Percentiles rank a stretch among this genome's conserved stretches.
Conservation (phyloP, 805 yeast genomes). For the Blastobotrys chiropterorum region DNA sequence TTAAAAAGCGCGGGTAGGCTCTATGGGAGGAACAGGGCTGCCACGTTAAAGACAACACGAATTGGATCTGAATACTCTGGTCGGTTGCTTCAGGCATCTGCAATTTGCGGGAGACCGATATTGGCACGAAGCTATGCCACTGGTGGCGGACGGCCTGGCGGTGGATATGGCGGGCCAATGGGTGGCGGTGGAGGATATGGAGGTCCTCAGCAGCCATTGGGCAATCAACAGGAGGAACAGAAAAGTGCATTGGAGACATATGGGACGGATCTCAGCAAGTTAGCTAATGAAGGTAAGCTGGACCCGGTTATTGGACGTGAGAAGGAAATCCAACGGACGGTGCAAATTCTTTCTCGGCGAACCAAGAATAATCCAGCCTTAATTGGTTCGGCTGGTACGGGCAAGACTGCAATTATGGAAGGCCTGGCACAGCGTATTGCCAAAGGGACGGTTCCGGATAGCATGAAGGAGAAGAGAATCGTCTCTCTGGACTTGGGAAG, state of each 20-base stretch:
- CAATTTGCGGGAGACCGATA: neutral
- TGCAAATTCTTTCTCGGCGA: slow-evolving; percentile 85
- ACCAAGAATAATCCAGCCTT: slow-evolving; percentile 94
- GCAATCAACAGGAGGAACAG: slow-evolving; percentile 13
- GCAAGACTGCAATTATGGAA: slow-evolving; percentile 95
- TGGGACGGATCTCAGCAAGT: slow-evolving; percentile 78
- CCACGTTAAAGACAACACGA: neutral
- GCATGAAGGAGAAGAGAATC: slow-evolving; percentile 79
- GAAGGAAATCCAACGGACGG: slow-evolving; percentile 87
- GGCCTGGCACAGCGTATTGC: slow-evolving; percentile 93
- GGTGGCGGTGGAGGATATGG: slow-evolving; percentile 6
- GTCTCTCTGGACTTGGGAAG: slow-evolving; percentile 83
- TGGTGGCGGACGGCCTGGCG: slow-evolving; percentile 2
- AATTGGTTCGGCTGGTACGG: slow-evolving; percentile 96
- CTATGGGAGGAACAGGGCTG: neutral
- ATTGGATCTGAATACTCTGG: neutral
- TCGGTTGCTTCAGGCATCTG: neutral
- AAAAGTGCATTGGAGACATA: slow-evolving; percentile 74
- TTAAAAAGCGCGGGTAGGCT: neutral
- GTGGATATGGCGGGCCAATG: slow-evolving; percentile 8
- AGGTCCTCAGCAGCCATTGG: slow-evolving; percentile 9
- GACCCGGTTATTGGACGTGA: slow-evolving; percentile 98
- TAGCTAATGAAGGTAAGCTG: slow-evolving; percentile 83
- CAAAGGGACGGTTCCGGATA: slow-evolving; percentile 89
- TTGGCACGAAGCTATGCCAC: slow-evolving; percentile 9